These are phyloP conservation scores for Brassica hybrid DNA, from an alignment of 441 rosid species.

Conservation along the genomic window DNA sequence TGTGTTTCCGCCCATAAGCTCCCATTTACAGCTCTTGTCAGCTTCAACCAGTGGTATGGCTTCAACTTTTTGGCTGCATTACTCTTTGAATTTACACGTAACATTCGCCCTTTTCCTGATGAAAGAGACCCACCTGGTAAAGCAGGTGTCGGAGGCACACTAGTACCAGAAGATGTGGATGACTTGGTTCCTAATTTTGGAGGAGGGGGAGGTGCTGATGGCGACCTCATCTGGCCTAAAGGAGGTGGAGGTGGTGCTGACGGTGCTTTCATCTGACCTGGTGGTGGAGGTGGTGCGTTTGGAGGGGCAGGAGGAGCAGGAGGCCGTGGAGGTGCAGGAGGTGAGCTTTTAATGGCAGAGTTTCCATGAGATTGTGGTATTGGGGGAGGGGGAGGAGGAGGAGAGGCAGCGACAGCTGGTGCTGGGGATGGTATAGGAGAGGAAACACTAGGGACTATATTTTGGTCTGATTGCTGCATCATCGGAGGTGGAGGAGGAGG, in stretches of 20 bases:
- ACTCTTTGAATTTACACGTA: conserved; percentile 65
- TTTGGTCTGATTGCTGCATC: conserved; percentile 42
- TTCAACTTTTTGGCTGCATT: conserved; percentile 75
- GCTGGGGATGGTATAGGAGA: conserved; percentile 45
- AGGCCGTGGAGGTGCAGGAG: conserved; percentile 51
- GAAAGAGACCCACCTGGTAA: conserved; percentile 63
- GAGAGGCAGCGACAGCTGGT: conserved; percentile 37
- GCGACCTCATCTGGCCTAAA: conserved; percentile 47
- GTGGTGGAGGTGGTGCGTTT: conserved; percentile 52
- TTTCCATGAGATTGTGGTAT: conserved; percentile 36
- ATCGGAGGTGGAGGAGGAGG: conserved; percentile 47
- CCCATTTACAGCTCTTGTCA: conserved; percentile 91
- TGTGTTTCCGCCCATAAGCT: conserved; percentile 98
- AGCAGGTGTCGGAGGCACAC: conserved; percentile 63
- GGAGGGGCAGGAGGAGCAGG: conserved; percentile 49
- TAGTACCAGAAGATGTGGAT: conserved; percentile 41
- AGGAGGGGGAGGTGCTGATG: conserved; percentile 65
- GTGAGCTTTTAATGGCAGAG: conserved; percentile 27
- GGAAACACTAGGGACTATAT: conserved; percentile 25
- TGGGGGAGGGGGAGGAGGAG: conserved; percentile 51
- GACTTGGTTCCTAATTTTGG: conserved; percentile 45
- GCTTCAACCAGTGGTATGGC: conserved; percentile 97
- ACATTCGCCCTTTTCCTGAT: conserved; percentile 65
- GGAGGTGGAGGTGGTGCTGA: conserved; percentile 55
- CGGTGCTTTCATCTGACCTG: conserved; percentile 46